Evolutionary conservation across 768 basidiomycete species (phyloP), one percentile per base, ranked within the genome.

Genomic region (Cyclocybe aegerita): DNA sequence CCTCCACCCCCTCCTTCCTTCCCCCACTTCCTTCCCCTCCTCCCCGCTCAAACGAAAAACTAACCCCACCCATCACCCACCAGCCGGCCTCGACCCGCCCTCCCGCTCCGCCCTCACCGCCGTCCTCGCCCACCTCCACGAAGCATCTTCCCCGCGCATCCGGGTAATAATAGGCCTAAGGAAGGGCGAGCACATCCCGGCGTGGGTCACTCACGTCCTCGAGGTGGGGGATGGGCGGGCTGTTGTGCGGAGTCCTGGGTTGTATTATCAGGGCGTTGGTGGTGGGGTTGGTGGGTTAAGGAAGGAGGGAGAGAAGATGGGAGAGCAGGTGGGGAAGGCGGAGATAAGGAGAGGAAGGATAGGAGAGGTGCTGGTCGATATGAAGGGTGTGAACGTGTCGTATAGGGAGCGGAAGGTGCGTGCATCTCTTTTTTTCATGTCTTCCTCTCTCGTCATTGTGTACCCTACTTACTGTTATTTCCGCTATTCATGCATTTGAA

Each of bases 21-120:
- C 23, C 23, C 23, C 23, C 4, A 2, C 23, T 4, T 2, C 23
- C 23, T 23, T 4, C 4, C 4, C 23, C 23, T 23, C 2, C 23
- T 23, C 23, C n/a, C n/a, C n/a, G n/a, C n/a, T n/a, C n/a, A n/a
- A n/a, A 23, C 40, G 23, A 38, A 9, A 15, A 39, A 34, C 36
- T 32, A 47, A 45, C 49, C 43, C 39, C 14, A 31, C 38, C 31
- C 14, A 6, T 3, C 29, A n/a, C 35, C 9, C 5, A 40, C 5
- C 48, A 93, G 92, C 93, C 54, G 93, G 93, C 0, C 72, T 95
- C 10, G 93, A 95, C 58, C 70, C 74, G 3, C 56, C 75, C 10
- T 83, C 77, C 4, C 80, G 91, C 10, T 75, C 77, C 1, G 68
- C 71, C 8, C 67, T 93, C 1, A 66, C 84, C 6, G 61, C 69